Base-by-base conservation (phyloP, 306 rosid species). In the Medicago ruthenica region DNA sequence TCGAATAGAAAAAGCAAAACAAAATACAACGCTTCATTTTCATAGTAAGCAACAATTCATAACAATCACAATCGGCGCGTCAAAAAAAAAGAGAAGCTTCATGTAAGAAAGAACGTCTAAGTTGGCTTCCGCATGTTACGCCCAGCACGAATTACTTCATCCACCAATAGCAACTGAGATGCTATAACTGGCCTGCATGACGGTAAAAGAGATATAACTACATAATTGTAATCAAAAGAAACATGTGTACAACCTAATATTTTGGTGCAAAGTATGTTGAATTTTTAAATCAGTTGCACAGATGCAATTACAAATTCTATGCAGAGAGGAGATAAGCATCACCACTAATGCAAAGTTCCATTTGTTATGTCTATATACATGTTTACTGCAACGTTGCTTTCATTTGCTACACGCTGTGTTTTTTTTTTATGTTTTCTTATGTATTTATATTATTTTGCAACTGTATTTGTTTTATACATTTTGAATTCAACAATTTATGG, bases 131-230 rank as follows among this genome's bases (percentile, higher is more conserved):
- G 75, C 97, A 95, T 95, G 51, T 95, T 95, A 5, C 93, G 93
- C 44, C 99, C 99, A n/a, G 97, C 99, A 22, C 99, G 97, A 66
- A 95, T 92, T 12, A 95, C 97, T 89, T 95, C 99, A 72, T 95
- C 99, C 45, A 95, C 99, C 90, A 95, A 78, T 51, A 95, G 87
- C 86, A 95, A 77, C 65, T 95, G 99, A 44, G 97, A 92, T 48
- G 95, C 89, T 76, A 95, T 92, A 60, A 95, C 96, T 7, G 99
- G 99, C 88, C 98, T 95, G 96, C 65, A 83, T 39, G 82, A 42
- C 51, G 45, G 22, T 14, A 40, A 44, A 41, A 74, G 54, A 34
- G 20, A 60, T 61, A 37, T 17, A 8, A 59, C 9, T 50, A 48
- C 24, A 17, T n/a, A 21, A 41, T 15, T 24, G 58, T n/a, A 20